A percentile compares a stretch with the other conserved stretches of the same genome.
Conservation (phyloP, 2,329 filamentous ascomycete species). For the Colletotrichum magnum region DNA sequence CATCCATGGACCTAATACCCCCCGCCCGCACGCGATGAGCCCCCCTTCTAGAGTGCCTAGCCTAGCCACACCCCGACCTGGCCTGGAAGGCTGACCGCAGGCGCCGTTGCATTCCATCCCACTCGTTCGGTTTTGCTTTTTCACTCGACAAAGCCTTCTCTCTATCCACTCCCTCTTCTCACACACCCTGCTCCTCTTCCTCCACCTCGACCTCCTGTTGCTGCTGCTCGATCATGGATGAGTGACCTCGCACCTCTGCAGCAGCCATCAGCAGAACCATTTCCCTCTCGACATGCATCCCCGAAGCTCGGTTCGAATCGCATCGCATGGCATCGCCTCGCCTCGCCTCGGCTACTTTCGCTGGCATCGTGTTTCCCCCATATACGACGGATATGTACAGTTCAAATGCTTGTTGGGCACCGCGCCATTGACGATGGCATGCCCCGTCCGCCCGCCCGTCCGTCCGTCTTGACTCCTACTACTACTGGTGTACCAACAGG, state of each 20-base stretch:
- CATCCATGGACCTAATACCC: no score
- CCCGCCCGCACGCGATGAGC: background rate
- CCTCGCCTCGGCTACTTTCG: conserved; percentile 1
- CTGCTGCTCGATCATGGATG: background rate
- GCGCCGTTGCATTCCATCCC: conserved; percentile 32
- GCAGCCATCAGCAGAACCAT: background rate
- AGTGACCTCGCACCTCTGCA: background rate
- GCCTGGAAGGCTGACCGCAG: background rate
- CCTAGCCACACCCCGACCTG: conserved; percentile 1
- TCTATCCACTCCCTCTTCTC: background rate
- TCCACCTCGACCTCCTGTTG: background rate
- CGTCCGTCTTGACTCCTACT: background rate
- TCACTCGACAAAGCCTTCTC: background rate
- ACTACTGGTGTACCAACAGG: background rate
- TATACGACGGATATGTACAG: background rate
- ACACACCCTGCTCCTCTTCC: background rate
- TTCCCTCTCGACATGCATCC: background rate
- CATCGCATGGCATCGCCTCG: background rate
- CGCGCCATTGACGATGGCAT: background rate
- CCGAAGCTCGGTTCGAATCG: background rate
- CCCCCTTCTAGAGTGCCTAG: background rate
- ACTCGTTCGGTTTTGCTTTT: conserved; percentile 28
- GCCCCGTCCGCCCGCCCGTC: background rate
- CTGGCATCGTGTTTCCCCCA: background rate
- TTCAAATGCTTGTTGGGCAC: conserved; percentile 9